Conservation (phyloP, 2,329 filamentous ascomycete species). For the Lachnellula subtilissima region DNA sequence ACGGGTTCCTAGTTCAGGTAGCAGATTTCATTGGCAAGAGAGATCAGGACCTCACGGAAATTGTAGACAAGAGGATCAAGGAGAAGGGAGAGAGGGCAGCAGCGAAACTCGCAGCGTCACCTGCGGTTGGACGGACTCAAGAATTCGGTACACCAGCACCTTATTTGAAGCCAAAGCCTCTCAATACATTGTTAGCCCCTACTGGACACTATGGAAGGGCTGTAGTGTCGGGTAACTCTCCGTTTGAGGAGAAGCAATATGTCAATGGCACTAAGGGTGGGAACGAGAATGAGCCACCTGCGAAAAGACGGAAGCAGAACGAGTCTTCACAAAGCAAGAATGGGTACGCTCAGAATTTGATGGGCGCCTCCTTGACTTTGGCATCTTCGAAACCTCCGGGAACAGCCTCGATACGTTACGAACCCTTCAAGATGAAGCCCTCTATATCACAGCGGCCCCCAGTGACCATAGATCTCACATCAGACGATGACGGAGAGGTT, state of each 20-base stretch:
- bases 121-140: constrained; percentile 8
- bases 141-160: constrained; percentile 32
- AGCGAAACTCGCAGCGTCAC: constrained; percentile 29
- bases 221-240: constrained; percentile 52
- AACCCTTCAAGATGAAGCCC: constrained; percentile 17
- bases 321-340: constrained; percentile 39
- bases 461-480: constrained; percentile 25
- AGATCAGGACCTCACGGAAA: constrained; percentile 71
- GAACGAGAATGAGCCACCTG: constrained; percentile 29
- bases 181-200: constrained; percentile 60
- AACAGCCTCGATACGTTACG: constrained; percentile 22
- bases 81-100: constrained; percentile 47
- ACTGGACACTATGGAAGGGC: constrained; percentile 61
- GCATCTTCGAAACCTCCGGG: constrained; percentile 30
- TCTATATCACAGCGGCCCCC: constrained; percentile 1
- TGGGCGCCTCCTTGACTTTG: constrained; percentile 43
- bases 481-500: constrained; percentile 16
- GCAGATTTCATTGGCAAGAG: constrained; percentile 66
- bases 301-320: constrained; percentile 40
- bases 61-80: constrained; percentile 65
- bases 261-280: constrained; percentile 13
- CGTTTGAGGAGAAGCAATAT: constrained; percentile 55
- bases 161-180: constrained; percentile 51
- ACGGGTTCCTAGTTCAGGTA: constrained; percentile 74
- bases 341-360: constrained; percentile 48